phyloP scores from a whole-genome alignment of 2,329 filamentous ascomycete species.

The Cladosporium sp. region DNA sequence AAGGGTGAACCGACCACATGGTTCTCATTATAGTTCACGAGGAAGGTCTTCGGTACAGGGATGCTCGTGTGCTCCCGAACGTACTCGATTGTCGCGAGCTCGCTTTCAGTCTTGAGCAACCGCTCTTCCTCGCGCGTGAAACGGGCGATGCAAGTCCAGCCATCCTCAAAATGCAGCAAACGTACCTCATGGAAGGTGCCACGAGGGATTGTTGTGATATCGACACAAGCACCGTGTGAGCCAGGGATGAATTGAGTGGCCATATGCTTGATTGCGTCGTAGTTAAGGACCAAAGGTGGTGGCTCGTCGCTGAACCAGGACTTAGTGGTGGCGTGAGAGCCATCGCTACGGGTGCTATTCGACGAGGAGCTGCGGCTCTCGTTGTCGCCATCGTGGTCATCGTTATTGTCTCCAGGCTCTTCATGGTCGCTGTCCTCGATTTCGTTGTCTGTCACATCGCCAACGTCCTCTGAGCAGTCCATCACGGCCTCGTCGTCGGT shows the following conservation, averaged over 20 bases:
- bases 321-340: not conserved
- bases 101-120: constrained; percentile 10
- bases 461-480: not conserved
- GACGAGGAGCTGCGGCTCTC: not conserved
- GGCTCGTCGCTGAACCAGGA: not conserved
- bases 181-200: constrained; percentile 13
- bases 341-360: not conserved
- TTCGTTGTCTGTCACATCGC: not conserved
- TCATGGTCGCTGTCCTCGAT: not conserved
- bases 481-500: too few species aligned
- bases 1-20: constrained; percentile 14
- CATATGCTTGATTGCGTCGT: constrained; percentile 14
- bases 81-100: constrained; percentile 13
- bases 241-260: constrained; percentile 11
- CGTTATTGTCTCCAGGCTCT: not conserved
- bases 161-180: constrained; percentile 13
- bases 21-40: constrained; percentile 12
- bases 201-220: not conserved
- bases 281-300: constrained; percentile 10
- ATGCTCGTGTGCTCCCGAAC: constrained; percentile 13
- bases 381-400: not conserved
- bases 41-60: constrained; percentile 14
- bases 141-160: constrained; percentile 15
- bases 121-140: constrained; percentile 12
- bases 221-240: constrained; percentile 11